These are phyloP conservation scores for Calonectria hawksworthii DNA, from an alignment of 2,329 filamentous ascomycete species.

Conservation along the genomic window DNA sequence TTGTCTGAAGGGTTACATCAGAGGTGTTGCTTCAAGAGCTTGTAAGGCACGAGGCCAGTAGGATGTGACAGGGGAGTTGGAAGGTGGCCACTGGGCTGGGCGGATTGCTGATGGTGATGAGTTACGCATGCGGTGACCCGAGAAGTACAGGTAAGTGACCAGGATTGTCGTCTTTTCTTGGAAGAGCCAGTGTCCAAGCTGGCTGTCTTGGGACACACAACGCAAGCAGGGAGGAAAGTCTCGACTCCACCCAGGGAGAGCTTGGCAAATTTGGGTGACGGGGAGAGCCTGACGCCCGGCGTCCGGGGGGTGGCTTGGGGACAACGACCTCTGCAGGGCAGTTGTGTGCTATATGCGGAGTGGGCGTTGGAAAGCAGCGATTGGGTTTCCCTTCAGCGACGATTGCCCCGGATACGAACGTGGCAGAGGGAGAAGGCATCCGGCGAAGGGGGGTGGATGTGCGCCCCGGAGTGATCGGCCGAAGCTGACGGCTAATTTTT, in stretches of 20 bases:
- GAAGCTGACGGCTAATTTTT: background rate
- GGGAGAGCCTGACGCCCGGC: slow-evolving; percentile 26
- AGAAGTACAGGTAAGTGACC: background rate
- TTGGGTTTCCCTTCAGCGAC: slow-evolving; percentile 7
- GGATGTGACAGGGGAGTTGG: slow-evolving; percentile 1
- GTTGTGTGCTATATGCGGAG: slow-evolving; percentile 9
- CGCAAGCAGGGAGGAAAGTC: slow-evolving; percentile 9
- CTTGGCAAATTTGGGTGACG: slow-evolving; percentile 32
- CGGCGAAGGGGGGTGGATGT: background rate
- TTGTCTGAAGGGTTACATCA: slow-evolving; percentile 28
- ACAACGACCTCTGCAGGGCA: background rate
- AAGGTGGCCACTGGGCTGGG: slow-evolving; percentile 8
- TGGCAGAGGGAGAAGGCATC: background rate
- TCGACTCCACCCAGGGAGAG: slow-evolving; percentile 25
- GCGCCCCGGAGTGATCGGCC: slow-evolving; percentile 4
- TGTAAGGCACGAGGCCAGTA: slow-evolving; percentile 12
- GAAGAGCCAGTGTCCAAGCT: background rate
- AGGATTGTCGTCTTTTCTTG: background rate
- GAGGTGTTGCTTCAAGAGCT: slow-evolving; percentile 7
- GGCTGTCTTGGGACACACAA: slow-evolving; percentile 1
- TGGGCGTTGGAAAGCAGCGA: background rate
- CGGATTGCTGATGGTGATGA: slow-evolving; percentile 7
- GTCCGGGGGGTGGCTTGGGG: slow-evolving; percentile 5
- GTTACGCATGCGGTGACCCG: slow-evolving; percentile 16
- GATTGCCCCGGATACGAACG: slow-evolving; percentile 24